Evolutionary conservation across 768 basidiomycete species (phyloP).

Genomic region (Antrodiella citrinella): DNA sequence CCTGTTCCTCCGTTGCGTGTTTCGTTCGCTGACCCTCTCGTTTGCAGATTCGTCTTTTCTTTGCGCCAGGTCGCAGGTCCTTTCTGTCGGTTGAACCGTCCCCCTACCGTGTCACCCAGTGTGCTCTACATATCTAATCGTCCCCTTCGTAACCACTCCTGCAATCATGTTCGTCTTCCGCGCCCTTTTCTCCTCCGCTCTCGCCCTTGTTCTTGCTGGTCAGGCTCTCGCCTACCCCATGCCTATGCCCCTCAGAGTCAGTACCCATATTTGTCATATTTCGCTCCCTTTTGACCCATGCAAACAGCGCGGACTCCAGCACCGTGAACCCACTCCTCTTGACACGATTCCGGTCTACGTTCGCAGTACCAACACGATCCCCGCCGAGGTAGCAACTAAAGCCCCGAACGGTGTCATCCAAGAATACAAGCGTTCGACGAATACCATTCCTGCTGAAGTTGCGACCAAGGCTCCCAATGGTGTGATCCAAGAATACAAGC

Average conservation of each 20-base stretch:
- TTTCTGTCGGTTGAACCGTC: constrained; percentile 23
- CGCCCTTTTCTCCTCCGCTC: constrained; percentile 30
- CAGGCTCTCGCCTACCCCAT: constrained; percentile 33
- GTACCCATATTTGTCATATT: constrained; percentile 11
- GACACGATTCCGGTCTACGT: constrained; percentile 36
- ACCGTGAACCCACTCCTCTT: constrained; percentile 26
- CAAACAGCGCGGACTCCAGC: constrained; percentile 17
- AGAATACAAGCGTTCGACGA: constrained; percentile 5
- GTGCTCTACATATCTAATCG: constrained; percentile 11
- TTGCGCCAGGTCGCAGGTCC: constrained; percentile 27
- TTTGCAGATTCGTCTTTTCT: constrained; percentile 13
- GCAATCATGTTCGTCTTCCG: constrained; percentile 37
- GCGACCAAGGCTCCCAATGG: constrained; percentile 29
- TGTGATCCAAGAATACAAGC: constrained; percentile 21
- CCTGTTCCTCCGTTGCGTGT: constrained; percentile 2
- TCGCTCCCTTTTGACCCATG: not conserved
- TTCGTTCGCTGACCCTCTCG: constrained; percentile 4
- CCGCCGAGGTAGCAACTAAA: constrained; percentile 16
- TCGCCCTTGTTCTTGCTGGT: constrained; percentile 37
- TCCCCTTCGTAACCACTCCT: constrained; percentile 14
- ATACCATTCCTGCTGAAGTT: constrained; percentile 24
- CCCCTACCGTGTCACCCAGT: constrained; percentile 6
- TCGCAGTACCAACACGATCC: constrained; percentile 19
- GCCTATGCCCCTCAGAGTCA: constrained; percentile 33
- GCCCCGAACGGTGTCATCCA: constrained; percentile 13